phyloP scores from a whole-genome alignment of 768 basidiomycete genomes.

The Auricularia sp. region DNA sequence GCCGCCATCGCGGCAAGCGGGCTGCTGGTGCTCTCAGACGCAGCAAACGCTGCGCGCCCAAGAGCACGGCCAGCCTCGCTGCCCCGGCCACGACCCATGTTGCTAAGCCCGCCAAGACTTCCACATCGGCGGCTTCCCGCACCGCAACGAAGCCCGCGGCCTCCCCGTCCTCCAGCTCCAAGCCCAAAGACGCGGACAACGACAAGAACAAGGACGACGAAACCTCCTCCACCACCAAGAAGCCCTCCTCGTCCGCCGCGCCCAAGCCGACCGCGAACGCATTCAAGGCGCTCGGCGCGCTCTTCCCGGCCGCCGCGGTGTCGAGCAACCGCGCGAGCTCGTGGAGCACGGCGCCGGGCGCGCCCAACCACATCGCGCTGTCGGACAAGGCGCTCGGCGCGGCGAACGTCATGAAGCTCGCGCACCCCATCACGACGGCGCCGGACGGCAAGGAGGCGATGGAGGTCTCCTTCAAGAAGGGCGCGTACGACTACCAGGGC shows the following conservation, averaged over 20 bases:
- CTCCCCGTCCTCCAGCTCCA: not conserved
- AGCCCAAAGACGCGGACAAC: not conserved
- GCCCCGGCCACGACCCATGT: not conserved
- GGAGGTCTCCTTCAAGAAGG: conserved; percentile 4
- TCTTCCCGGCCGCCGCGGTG: conserved; percentile 27
- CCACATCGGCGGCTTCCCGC: not conserved
- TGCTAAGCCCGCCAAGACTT: not conserved
- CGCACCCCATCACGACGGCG: conserved; percentile 32
- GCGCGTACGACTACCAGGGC: conserved; percentile 5
- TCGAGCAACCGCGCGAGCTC: conserved; percentile 26
- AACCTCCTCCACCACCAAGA: not conserved
- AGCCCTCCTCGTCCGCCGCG: not conserved
- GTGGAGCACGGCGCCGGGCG: conserved; percentile 37
- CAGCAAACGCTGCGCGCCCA: not conserved
- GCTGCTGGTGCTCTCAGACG: not conserved
- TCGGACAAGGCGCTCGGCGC: conserved; percentile 36
- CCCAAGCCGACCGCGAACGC: not conserved
- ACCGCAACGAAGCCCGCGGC: not conserved
- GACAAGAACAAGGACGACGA: not conserved
- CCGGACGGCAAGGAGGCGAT: conserved; percentile 36
- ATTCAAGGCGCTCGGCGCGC: conserved; percentile 1
- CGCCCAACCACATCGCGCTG: conserved; percentile 27
- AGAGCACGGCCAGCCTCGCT: not conserved
- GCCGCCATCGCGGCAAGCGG: not conserved
- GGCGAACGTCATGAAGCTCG: conserved; percentile 27